A percentile compares a stretch with the other conserved stretches of the same genome.
These are phyloP conservation scores for Chenopodium berlandieri DNA, from an alignment of 148 eudicot species.

Conservation along the genomic window DNA sequence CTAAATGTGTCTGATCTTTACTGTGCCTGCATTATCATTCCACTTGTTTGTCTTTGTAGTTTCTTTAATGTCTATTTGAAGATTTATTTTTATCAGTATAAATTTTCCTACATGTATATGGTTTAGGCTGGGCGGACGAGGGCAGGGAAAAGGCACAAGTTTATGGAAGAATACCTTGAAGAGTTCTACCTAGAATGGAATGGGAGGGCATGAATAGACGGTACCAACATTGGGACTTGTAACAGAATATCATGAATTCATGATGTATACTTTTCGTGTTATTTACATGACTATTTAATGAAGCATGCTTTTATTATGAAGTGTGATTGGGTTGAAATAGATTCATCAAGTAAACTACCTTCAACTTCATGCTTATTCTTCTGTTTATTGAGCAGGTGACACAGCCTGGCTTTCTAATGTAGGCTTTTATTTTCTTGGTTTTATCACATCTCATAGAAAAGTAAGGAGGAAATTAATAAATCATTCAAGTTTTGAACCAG, in stretches of 20 bases:
- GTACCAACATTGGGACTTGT: slow-evolving; percentile 3
- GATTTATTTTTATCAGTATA: not conserved
- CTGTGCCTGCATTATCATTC: not conserved
- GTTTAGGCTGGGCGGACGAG: slow-evolving; percentile 77
- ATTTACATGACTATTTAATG: not conserved
- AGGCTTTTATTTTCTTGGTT: too few species aligned
- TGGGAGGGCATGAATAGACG: slow-evolving; percentile 52
- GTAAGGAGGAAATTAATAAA: too few species aligned
- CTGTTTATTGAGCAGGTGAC: too few species aligned
- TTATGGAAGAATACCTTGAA: slow-evolving; percentile 84
- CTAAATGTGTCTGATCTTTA: not conserved
- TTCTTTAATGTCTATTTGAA: not conserved
- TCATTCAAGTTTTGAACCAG: too few species aligned
- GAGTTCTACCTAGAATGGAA: slow-evolving; percentile 91
- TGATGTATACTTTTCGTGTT: not conserved
- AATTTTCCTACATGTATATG: not conserved
- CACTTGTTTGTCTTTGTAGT: not conserved
- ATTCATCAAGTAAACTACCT: too few species aligned
- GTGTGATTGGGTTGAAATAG: not conserved
- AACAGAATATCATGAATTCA: not conserved
- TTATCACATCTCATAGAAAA: too few species aligned
- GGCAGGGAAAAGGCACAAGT: slow-evolving; percentile 87
- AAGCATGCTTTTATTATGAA: not conserved
- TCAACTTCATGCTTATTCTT: too few species aligned
- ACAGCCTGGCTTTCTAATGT: too few species aligned